phyloP scores from a whole-genome alignment of 441 rosid genomes.

The Eutrema salsugineum region DNA sequence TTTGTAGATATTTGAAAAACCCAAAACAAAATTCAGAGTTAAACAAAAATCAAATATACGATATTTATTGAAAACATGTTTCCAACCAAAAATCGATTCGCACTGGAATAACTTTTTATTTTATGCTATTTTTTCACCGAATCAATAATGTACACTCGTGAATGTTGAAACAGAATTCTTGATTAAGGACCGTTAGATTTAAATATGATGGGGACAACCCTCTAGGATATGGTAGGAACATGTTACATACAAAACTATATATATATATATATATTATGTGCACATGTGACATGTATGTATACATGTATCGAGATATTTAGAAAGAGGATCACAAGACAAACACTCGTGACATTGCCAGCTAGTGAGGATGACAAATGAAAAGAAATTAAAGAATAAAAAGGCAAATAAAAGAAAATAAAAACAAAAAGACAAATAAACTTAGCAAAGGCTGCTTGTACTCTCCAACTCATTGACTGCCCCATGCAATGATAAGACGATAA shows the following conservation, averaged over 20 bases:
- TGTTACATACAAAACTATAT: constrained; percentile 13
- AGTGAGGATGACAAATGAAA: constrained; percentile 34
- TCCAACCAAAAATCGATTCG: background rate
- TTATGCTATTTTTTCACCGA: background rate
- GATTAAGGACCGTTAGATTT: constrained; percentile 26
- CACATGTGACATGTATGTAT: constrained; percentile 28
- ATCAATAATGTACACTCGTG: constrained; percentile 21
- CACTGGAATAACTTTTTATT: background rate
- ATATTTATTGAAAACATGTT: background rate
- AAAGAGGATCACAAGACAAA: constrained; percentile 36
- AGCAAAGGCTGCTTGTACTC: constrained; percentile 42
- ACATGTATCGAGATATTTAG: constrained; percentile 29
- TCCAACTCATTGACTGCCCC: constrained; percentile 38
- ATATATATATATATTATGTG: constrained; percentile 6
- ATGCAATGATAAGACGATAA: constrained; percentile 41
- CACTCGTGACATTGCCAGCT: constrained; percentile 46
- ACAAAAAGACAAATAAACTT: constrained; percentile 38
- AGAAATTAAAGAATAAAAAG: constrained; percentile 32
- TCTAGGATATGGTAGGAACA: constrained; percentile 24
- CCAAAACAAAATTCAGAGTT: too few relatives aligned
- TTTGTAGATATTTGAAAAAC: too few relatives aligned
- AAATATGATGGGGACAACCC: constrained; percentile 23
- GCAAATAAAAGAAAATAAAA: constrained; percentile 37
- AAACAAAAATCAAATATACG: too few relatives aligned
- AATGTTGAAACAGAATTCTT: constrained; percentile 18